Evolutionary conservation across 2,329 filamentous ascomycete genomes (phyloP), one percentile per base, ranked within the genome.

Genomic region (Trichoderma oligosporum): DNA sequence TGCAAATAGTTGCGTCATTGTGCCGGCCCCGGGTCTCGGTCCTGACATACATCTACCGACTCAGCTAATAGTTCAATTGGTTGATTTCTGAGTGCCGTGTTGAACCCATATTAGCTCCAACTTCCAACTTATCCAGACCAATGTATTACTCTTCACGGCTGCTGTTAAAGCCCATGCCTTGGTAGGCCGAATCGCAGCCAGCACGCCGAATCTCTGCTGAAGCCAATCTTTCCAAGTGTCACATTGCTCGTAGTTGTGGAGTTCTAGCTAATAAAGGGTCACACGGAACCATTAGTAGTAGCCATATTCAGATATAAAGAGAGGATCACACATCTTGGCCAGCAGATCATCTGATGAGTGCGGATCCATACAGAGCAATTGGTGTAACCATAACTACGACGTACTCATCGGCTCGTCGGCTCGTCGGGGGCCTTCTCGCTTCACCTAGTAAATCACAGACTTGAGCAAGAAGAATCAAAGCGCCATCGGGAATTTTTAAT

Each of bases 1-100:
- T 44, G 38, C 38, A 31, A 35, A n/a, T 6, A 22, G 51, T 20
- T 54, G 41, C 51, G 51, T 55, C 51, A 54, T 54, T 36, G 51
- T n/a, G 31, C 41, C n/a, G 18, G 36, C 14, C 7, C 3, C 2
- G 11, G 18, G 20, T 20, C 31, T 48, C 31, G 18, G 20, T 20
- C 31, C 36, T 20, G 18, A 27, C 11, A 20, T 35, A 11, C 16
- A 18, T 29, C 25, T 20, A 24, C 27, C 44, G 27, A n/a, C 5
- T 14, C 44, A 46, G 44, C 27, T 18, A 7, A 14, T 20, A 33
- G 42, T 11, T 46, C 7, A 18, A 27, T 11, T 46, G 42, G 20
- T 42, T 44, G 22, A 12, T 12, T 7, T 27, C n/a, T 44, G 1
- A 5, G 1, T 4, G n/a, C 16, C 7, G 14, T 16, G 7, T 27